These are phyloP conservation scores for Mortierella polycephala DNA, from an alignment of 371 early-diverging fungal genomes.

Conservation along the genomic window DNA sequence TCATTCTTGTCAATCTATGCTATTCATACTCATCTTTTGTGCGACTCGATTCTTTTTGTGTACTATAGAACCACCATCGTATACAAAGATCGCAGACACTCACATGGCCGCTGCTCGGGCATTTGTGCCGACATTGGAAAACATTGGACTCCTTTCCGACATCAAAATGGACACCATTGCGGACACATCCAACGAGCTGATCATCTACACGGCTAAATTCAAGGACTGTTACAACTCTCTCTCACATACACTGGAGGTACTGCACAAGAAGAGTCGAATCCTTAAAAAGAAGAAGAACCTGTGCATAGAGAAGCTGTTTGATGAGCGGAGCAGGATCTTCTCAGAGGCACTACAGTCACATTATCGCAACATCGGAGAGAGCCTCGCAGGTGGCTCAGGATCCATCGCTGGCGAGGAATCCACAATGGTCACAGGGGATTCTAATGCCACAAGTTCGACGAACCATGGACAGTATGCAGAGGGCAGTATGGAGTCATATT, in stretches of 20 bases:
- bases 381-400: conserved; percentile 21
- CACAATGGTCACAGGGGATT: background rate
- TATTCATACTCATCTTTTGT: no score
- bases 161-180: conserved; percentile 48
- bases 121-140: conserved; percentile 34
- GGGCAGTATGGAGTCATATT: conserved; percentile 16
- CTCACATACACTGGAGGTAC: conserved; percentile 30
- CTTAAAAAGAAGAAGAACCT: conserved; percentile 33
- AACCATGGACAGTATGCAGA: conserved; percentile 39
- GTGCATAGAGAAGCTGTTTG: conserved; percentile 40
- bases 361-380: conserved; percentile 45
- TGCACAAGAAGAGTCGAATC: conserved; percentile 30
- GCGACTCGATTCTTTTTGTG: background rate
- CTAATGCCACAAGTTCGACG: background rate
- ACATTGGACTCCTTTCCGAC: conserved; percentile 44
- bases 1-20: background rate
- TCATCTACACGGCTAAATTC: conserved; percentile 52
- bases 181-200: conserved; percentile 36
- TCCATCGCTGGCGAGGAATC: background rate
- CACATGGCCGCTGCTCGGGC: conserved; percentile 38
- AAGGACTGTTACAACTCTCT: conserved; percentile 37
- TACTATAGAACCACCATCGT: conserved; percentile 40
- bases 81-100: conserved; percentile 35
- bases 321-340: conserved; percentile 45
- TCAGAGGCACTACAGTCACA: conserved; percentile 41